These are phyloP conservation scores for Farysia itapuensis DNA, from an alignment of 1,284 basidiomycete genomes.

Conservation along the genomic window DNA sequence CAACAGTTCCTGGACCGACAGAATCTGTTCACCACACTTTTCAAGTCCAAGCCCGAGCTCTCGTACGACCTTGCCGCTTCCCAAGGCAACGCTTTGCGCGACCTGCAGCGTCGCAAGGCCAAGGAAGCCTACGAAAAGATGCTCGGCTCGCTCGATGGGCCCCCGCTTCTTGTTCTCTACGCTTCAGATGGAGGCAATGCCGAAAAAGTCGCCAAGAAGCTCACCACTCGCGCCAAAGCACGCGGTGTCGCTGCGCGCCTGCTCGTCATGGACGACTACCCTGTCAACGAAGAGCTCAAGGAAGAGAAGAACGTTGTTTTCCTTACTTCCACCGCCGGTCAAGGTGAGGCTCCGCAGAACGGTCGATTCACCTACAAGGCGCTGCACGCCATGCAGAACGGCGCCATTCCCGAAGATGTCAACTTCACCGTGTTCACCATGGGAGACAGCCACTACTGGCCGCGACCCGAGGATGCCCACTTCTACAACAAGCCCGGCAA, in stretches of 20 bases:
- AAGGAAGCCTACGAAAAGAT: conserved; percentile 84
- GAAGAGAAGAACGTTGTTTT: conserved; percentile 75
- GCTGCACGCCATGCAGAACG: conserved; percentile 63
- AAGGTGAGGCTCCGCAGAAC: conserved; percentile 97
- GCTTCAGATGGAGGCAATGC: conserved; percentile 92
- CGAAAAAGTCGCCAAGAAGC: conserved; percentile 90
- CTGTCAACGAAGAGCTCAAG: conserved; percentile 67
- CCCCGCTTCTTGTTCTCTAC: conserved; percentile 83
- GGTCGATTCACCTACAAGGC: conserved; percentile 87
- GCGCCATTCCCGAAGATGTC: conserved; percentile 31
- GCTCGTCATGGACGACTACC: conserved; percentile 71
- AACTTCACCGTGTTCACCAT: conserved; percentile 78
- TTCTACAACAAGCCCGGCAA: conserved; percentile 98
- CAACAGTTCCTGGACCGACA: conserved; percentile 92
- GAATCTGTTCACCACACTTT: conserved; percentile 91
- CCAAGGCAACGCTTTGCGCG: conserved; percentile 79
- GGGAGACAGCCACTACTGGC: conserved; percentile 99
- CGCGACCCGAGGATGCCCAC: conserved; percentile 88
- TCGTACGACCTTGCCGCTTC: conserved; percentile 81
- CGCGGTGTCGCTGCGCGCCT: conserved; percentile 73
- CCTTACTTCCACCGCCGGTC: conserved; percentile 94
- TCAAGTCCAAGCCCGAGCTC: conserved; percentile 73
- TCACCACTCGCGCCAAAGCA: conserved; percentile 78
- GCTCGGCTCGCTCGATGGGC: conserved; percentile 81
- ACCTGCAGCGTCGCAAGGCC: conserved; percentile 79